Conservation (phyloP, 148 eudicot genomes). For the Amaranthus hypochondriacus region DNA sequence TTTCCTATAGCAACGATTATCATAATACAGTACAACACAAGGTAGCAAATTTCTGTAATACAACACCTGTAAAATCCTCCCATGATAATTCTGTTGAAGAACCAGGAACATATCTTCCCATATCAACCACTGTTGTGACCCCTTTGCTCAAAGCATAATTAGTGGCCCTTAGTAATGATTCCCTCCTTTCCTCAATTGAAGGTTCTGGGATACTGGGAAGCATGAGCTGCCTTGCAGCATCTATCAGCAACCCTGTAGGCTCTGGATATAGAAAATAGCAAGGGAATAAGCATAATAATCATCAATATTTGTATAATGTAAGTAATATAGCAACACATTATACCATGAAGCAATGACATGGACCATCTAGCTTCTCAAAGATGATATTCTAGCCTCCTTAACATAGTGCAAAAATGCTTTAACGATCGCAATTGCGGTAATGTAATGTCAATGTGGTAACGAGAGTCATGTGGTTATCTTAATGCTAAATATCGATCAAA, state of each 20-base stretch:
- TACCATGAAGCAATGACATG: not conserved
- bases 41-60: not conserved
- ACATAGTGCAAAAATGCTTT: not conserved
- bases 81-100: conserved; percentile 63
- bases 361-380: not conserved
- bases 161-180: conserved; percentile 76
- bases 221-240: conserved; percentile 82
- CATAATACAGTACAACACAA: not conserved
- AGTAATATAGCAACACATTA: not conserved
- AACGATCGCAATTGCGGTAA: too few species aligned
- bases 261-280: conserved; percentile 39
- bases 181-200: conserved; percentile 72
- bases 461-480: too few species aligned
- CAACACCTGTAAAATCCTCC: conserved; percentile 86
- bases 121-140: conserved; percentile 90
- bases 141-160: conserved; percentile 72
- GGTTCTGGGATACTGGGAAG: conserved; percentile 55
- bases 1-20: not conserved
- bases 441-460: too few species aligned
- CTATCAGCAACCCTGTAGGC: conserved; percentile 89
- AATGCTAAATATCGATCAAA: too few species aligned
- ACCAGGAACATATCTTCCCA: conserved; percentile 91
- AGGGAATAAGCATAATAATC: not conserved
- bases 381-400: not conserved
- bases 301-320: not conserved